These are phyloP conservation scores for Raphanus raphanistrum DNA, from an alignment of 345 rosid species.

Conservation along the genomic window DNA sequence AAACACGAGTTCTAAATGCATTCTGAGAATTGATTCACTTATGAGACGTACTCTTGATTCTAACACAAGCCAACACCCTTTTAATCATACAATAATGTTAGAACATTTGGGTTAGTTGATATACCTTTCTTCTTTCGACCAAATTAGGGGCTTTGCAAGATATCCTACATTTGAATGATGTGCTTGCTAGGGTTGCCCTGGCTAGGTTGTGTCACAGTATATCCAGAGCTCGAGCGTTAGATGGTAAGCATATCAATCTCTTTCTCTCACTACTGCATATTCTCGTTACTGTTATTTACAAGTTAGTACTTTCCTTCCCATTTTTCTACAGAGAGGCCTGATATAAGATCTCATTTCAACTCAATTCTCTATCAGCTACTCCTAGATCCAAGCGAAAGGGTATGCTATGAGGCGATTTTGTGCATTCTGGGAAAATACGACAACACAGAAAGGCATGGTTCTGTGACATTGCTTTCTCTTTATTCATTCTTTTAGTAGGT, in stretches of 20 bases:
- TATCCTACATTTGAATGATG: slow-evolving; percentile 98
- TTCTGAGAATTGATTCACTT: slow-evolving; percentile 13
- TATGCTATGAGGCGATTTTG: slow-evolving; percentile 95
- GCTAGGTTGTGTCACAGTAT: slow-evolving; percentile 91
- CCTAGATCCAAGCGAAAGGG: slow-evolving; percentile 98
- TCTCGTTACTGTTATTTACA: slow-evolving; percentile 17
- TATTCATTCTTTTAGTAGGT: slow-evolving; percentile 14
- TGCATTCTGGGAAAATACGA: slow-evolving; percentile 89
- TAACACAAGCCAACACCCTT: slow-evolving; percentile 8
- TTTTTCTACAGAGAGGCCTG: slow-evolving; percentile 78
- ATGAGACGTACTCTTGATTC: slow-evolving; percentile 11
- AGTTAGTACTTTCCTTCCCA: slow-evolving; percentile 31
- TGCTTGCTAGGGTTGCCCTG: slow-evolving; percentile 94
- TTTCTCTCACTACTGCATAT: slow-evolving; percentile 19
- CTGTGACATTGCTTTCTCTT: slow-evolving; percentile 17
- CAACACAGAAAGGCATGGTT: slow-evolving; percentile 64
- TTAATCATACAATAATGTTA: background rate
- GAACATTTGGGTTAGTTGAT: slow-evolving; percentile 24
- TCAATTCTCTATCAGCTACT: slow-evolving; percentile 93
- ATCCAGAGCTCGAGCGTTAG: slow-evolving; percentile 90
- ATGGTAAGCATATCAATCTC: slow-evolving; percentile 57
- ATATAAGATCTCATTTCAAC: slow-evolving; percentile 89
- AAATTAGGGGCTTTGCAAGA: slow-evolving; percentile 95
- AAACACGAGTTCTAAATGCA: slow-evolving; percentile 9
- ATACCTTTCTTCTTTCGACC: slow-evolving; percentile 27